Percentiles rank a stretch among this genome's conserved stretches.
Conservation (phyloP, 1,139 yeast species). For the Kluyveromyces sp. region DNA sequence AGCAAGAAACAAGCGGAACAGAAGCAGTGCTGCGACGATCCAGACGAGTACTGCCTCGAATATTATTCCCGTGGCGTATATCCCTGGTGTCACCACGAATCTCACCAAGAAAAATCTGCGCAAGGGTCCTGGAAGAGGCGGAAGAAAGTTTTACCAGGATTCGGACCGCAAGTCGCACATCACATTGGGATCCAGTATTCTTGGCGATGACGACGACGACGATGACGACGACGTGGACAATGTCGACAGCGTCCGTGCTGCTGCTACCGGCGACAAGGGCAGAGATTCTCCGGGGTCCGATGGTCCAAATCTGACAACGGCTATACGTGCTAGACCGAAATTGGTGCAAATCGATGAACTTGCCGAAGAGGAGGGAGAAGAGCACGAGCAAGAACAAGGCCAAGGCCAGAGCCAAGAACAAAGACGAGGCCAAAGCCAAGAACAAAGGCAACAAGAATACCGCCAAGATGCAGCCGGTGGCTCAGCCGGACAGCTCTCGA, state of each 20-base stretch:
- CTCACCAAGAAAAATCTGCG: conserved; percentile 25
- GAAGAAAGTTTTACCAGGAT: conserved; percentile 12
- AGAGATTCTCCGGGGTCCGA: conserved; percentile 1
- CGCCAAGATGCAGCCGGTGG: too few relatives aligned
- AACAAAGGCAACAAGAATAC: not conserved
- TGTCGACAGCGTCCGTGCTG: conserved; percentile 2
- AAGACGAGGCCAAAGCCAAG: not conserved
- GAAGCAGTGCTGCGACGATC: conserved; percentile 50
- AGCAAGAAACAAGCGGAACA: conserved; percentile 18
- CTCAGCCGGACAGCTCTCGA: not conserved
- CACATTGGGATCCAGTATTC: conserved; percentile 29
- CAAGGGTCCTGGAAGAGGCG: conserved; percentile 16
- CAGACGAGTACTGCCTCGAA: conserved; percentile 69
- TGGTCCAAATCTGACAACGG: conserved; percentile 38
- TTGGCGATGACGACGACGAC: conserved; percentile 24
- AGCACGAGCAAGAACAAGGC: conserved; percentile 8
- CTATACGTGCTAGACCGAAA: conserved; percentile 63
- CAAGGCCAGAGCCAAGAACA: not conserved
- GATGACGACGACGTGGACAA: conserved; percentile 7
- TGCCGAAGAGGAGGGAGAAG: conserved; percentile 30
- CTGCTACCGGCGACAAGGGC: conserved; percentile 1
- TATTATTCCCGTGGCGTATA: conserved; percentile 86
- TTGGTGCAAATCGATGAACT: conserved; percentile 52
- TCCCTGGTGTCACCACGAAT: conserved; percentile 83
- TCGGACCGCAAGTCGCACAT: conserved; percentile 29